A percentile compares a stretch with the other conserved stretches of the same genome.
These are phyloP conservation scores for Colletotrichum sp. DNA, from an alignment of 2,329 filamentous ascomycete genomes.

Conservation along the genomic window DNA sequence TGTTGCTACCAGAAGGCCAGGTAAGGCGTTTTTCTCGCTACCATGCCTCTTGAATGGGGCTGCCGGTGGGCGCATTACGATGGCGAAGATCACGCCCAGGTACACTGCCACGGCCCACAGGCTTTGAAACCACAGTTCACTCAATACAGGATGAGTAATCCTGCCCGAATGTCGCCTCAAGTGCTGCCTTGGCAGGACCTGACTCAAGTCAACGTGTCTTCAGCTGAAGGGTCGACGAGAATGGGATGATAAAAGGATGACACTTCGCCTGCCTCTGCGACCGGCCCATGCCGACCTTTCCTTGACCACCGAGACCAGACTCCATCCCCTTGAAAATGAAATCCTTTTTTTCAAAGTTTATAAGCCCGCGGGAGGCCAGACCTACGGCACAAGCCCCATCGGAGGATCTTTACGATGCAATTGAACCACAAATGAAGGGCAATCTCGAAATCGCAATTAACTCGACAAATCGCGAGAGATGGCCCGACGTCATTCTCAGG, in stretches of 20 bases:
- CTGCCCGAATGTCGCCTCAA: neutral
- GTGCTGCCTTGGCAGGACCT: neutral
- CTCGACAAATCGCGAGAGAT: neutral
- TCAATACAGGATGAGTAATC: neutral
- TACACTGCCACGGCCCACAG: neutral
- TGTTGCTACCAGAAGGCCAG: fast-evolving
- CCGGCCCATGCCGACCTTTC: neutral
- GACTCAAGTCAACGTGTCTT: neutral
- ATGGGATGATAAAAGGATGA: neutral
- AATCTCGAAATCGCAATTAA: neutral
- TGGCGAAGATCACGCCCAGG: neutral
- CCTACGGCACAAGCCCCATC: fast-evolving
- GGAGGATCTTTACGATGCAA: fast-evolving
- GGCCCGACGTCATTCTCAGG: neutral
- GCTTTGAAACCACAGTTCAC: neutral
- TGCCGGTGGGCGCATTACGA: neutral
- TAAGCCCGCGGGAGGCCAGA: fast-evolving
- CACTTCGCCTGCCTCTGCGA: neutral
- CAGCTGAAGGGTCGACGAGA: neutral
- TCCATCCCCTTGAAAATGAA: neutral
- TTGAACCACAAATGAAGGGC: neutral
- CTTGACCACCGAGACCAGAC: fast-evolving
- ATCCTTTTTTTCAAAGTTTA: neutral
- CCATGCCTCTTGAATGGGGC: neutral
- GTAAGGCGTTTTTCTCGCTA: neutral